Evolutionary conservation across 345 rosid species (phyloP), one percentile per base, ranked within the genome.

Genomic region (Salix viminalis): DNA sequence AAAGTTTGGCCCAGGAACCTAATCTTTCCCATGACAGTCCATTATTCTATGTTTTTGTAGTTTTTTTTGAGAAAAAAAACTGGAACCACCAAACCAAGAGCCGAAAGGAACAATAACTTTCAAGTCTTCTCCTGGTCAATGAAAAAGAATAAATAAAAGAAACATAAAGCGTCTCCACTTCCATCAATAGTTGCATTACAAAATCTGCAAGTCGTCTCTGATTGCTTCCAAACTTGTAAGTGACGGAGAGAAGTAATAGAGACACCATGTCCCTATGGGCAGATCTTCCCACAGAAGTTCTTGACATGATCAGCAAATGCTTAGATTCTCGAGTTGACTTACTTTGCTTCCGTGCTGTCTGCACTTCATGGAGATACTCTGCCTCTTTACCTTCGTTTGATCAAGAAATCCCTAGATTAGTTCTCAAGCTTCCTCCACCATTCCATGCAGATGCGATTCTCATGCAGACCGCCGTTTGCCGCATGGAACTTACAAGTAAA

Each of bases 301-400:
- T 81, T 2, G 14, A 30, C 3, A 3, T 8, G 14, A 76, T 80
- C 39, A 69, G 32, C n/a, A 8, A 80, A 60, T 42, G 24, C 36
- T 44, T 76, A 42, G 37, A 60, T 11, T 70, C 79, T 42, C 74
- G 70, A 11, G 39, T 67, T 2, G 79, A 80, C 41, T 0, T 65
- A 12, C 48, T 54, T 19, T 74, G 74, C 30, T 42, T 67, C 6
- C 74, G 77, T 5, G 71, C 77, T 14, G 83, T 80, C 23, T 80
- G 79, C 28, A 23, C 60, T 6, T 67, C 73, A 7, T 70, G 75
- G 67, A 68, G 77, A 62, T 72, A 65, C 62, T 41, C 54, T 1
- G 58, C 67, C 39, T 54, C 75, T 8, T 12, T 1, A 4, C 64
- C 75, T 34, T 64, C 58, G 0, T 74, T 74, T 44, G 67, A 42